Conservation (phyloP, 768 basidiomycete genomes). For the Russula sp. region DNA sequence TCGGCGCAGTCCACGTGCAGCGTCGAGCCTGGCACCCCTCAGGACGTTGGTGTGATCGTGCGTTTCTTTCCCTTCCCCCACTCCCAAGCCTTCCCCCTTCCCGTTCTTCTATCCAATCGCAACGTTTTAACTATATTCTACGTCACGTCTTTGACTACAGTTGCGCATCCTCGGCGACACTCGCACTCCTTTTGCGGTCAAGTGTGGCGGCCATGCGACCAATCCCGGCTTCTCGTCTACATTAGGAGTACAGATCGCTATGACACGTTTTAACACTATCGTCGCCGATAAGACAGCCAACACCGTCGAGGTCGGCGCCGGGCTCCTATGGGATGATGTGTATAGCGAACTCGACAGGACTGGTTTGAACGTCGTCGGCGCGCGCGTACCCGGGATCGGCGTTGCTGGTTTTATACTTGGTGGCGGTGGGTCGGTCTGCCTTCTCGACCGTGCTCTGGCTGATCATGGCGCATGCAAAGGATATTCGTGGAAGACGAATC, state of each 20-base stretch:
- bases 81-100: neutral
- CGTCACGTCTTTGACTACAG: neutral
- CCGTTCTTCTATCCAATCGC: neutral
- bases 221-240: conserved; percentile 26
- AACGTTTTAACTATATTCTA: neutral
- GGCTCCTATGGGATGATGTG: conserved; percentile 27
- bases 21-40: conserved; percentile 22
- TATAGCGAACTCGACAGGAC: conserved; percentile 19
- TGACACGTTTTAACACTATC: conserved; percentile 21
- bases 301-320: conserved; percentile 22
- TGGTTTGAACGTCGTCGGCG: conserved; percentile 24
- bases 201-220: conserved; percentile 25
- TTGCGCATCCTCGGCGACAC: conserved; percentile 5
- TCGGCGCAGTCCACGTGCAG: conserved; percentile 15
- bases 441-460: neutral
- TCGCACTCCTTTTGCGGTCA: conserved; percentile 21
- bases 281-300: neutral
- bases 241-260: conserved; percentile 24
- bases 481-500: conserved; percentile 17
- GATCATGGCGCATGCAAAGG: neutral
- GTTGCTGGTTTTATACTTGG: conserved; percentile 26
- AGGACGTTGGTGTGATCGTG: conserved; percentile 20
- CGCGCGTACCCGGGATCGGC: conserved; percentile 24
- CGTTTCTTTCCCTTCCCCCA: neutral
- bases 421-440: conserved; percentile 19